phyloP scores from a whole-genome alignment of 257 asterid species.

The Coffea eugenioides region DNA sequence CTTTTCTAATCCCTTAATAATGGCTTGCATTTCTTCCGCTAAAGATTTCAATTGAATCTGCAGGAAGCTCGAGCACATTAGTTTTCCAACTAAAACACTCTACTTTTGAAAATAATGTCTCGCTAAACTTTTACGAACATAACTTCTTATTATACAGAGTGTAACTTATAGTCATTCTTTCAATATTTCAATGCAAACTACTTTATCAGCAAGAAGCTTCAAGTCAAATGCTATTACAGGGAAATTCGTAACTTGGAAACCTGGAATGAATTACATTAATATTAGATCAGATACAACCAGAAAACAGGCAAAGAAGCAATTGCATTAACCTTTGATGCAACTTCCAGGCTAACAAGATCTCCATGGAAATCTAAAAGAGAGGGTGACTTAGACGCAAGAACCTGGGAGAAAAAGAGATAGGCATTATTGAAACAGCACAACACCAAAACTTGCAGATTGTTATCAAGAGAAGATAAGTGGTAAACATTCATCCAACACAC shows the following conservation, averaged over 20 bases:
- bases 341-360: constrained; percentile 82
- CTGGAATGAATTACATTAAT: neutral
- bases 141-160: neutral
- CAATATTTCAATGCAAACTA: neutral
- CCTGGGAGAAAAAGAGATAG: constrained; percentile 44
- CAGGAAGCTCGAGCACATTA: constrained; percentile 14
- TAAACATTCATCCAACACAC: neutral
- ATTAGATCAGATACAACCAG: neutral
- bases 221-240: neutral
- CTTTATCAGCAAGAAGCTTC: neutral
- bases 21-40: constrained; percentile 99
- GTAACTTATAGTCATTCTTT: neutral
- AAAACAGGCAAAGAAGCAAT: neutral
- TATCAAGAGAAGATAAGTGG: neutral
- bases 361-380: constrained; percentile 65
- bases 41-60: constrained; percentile 95
- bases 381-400: constrained; percentile 74
- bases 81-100: constrained; percentile 1
- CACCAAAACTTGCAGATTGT: constrained; percentile 4
- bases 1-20: constrained; percentile 89
- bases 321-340: constrained; percentile 74
- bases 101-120: neutral
- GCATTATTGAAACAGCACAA: constrained; percentile 11
- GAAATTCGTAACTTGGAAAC: neutral
- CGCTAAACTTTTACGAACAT: neutral